phyloP scores from a whole-genome alignment of 2,329 filamentous ascomycete genomes.

The Diplodia scrobiculata region DNA sequence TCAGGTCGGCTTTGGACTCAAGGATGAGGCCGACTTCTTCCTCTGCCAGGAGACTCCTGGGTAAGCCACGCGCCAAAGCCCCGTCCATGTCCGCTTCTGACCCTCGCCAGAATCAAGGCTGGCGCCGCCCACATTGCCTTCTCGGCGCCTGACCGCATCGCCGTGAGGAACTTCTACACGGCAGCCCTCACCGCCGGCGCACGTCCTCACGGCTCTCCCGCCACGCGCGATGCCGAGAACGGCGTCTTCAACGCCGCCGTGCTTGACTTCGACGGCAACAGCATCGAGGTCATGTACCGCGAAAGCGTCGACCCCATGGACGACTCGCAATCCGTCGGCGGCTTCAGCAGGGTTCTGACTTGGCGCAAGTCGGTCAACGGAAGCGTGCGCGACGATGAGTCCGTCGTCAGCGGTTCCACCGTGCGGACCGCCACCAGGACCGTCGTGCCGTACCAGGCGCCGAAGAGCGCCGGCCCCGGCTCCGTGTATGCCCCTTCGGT shows the following conservation, averaged over 20 bases:
- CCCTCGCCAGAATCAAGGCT: conserved; percentile 47
- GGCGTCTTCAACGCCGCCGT: conserved; percentile 65
- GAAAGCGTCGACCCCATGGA: conserved; percentile 45
- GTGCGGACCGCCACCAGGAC: conserved; percentile 32
- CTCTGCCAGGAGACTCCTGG: conserved; percentile 63
- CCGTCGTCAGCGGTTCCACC: conserved; percentile 28
- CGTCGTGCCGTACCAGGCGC: conserved; percentile 30
- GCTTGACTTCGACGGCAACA: conserved; percentile 80
- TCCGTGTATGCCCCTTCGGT: conserved; percentile 37
- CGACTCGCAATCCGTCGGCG: conserved; percentile 40
- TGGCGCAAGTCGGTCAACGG: conserved; percentile 41
- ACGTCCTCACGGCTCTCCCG: conserved; percentile 60
- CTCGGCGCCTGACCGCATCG: conserved; percentile 64
- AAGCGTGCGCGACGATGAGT: conserved; percentile 37
- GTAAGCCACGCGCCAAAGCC: conserved; percentile 44
- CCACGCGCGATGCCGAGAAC: conserved; percentile 55
- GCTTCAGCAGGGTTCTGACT: conserved; percentile 51
- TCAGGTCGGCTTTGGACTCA: conserved; percentile 63
- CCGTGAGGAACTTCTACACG: conserved; percentile 72
- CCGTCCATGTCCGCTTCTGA: not conserved
- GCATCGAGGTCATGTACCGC: conserved; percentile 73
- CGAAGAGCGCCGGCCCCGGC: conserved; percentile 29
- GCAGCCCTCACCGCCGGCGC: conserved; percentile 67
- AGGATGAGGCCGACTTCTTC: conserved; percentile 64
- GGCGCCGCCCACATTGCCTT: conserved; percentile 66